Base-by-base conservation (phyloP, 768 basidiomycete species). In the Phylloporus sp. region DNA sequence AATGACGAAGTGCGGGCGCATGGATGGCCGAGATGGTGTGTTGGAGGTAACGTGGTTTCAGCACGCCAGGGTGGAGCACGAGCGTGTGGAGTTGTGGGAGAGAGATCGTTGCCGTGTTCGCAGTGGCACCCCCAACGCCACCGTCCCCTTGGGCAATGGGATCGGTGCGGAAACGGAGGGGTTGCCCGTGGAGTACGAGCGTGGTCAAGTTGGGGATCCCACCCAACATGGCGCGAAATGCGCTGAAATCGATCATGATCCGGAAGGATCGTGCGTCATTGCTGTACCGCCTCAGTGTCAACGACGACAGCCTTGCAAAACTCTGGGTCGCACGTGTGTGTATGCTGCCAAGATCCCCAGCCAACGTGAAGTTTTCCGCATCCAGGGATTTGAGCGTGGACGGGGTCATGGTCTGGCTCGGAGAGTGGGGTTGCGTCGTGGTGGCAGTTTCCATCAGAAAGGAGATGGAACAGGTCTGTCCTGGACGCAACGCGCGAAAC, bases 21-120 rank as follows among this genome's bases (percentile, higher is more conserved):
- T 54, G 53, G 18, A 64, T 56, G 23, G 60, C 55, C 5, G 65
- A 55, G 20, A 64, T 49, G 15, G 60, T 59, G 21, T 64, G 55
- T 42, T 64, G 63, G 44, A 66, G 48, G 45, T 60, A 66, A 21
- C 62, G 62, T 9, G 65, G 65, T 31, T 66, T 66, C 38, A 64
- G 34, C 24, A 62, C 56, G 11, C 60, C 54, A 1, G 63, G 63
- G 27, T 65, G 65, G 22, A 64, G 50, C 38, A 64, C 55, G 42
- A 64, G 54, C 6, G 58, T 62, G n/a, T 56, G 63, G 37, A 64
- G 60, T 32, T 60, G 40, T n/a, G 55, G 63, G 5, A 64, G 50
- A 10, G 58, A 29, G 26, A 66, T 31, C 13, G 29, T 52, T 7
- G 47, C 10, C 4, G 31, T 6, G 36, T 29, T 44, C 6, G 35